Percentiles rank a stretch among this genome's conserved stretches.
Evolutionary conservation across 345 rosid genomes (phyloP).

Genomic region (Odontarrhena argentea): DNA sequence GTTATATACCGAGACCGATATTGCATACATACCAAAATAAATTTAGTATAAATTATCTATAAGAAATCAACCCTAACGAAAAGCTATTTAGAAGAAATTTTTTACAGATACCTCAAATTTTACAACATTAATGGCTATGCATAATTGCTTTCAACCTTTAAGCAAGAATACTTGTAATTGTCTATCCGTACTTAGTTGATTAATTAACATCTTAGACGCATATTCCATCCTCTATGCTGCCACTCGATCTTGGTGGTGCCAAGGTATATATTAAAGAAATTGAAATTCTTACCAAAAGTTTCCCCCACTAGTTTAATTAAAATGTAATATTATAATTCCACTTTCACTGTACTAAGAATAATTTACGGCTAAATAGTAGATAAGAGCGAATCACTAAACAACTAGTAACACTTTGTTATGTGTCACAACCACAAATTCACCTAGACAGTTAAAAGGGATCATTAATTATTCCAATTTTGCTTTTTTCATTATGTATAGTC

Average conservation of each 20-base stretch:
- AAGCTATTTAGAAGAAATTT: background rate
- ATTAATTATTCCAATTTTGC: too few species aligned
- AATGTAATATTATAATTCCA: conserved; percentile 11
- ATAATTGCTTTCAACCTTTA: conserved; percentile 15
- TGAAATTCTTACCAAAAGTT: conserved; percentile 17
- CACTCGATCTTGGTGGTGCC: conserved; percentile 32
- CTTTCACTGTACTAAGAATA: conserved; percentile 14
- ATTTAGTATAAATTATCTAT: too few species aligned
- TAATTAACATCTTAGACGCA: background rate
- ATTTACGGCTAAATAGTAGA: conserved; percentile 5
- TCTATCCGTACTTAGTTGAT: conserved; percentile 2
- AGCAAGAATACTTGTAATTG: background rate
- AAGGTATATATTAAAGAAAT: background rate
- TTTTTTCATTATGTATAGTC: too few species aligned
- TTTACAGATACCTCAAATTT: too few species aligned
- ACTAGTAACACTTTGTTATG: too few species aligned
- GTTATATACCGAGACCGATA: background rate
- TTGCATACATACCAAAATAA: background rate
- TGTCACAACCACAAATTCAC: too few species aligned
- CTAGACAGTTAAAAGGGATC: too few species aligned
- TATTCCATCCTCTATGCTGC: conserved; percentile 36
- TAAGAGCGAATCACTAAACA: conserved; percentile 23
- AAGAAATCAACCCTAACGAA: too few species aligned
- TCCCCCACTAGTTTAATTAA: conserved; percentile 29
- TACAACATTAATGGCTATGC: background rate